Conservation (phyloP, 306 rosid species). For the Abrus precatorius region DNA sequence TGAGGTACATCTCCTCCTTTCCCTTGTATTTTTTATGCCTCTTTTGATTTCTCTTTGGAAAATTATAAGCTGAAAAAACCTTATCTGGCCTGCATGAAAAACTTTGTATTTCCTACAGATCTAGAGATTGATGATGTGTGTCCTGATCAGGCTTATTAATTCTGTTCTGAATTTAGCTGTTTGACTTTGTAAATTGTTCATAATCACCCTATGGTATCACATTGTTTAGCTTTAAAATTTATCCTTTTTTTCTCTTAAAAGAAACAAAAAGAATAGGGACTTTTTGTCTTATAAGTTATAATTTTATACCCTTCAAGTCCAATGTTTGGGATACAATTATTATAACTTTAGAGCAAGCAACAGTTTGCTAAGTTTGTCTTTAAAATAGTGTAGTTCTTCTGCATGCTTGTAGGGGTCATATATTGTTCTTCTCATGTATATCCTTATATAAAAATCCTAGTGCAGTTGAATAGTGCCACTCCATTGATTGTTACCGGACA, state of each 20-base stretch:
- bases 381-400: too few relatives aligned
- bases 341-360: too few relatives aligned
- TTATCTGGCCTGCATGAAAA: not conserved
- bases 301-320: too few relatives aligned
- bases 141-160: not conserved
- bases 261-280: not conserved
- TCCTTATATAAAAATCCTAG: too few relatives aligned
- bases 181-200: not conserved
- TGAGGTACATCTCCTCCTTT: slow-evolving; percentile 41
- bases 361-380: too few relatives aligned
- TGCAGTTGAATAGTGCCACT: slow-evolving; percentile 39
- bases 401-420: too few relatives aligned
- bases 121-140: not conserved
- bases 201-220: not conserved
- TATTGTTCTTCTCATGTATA: too few relatives aligned
- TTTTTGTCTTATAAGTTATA: too few relatives aligned
- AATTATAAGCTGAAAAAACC: not conserved
- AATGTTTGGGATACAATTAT: too few relatives aligned
- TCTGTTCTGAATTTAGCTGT: not conserved
- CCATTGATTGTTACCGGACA: slow-evolving; percentile 64
- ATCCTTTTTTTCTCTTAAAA: not conserved
- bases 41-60: not conserved
- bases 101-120: not conserved
- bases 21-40: not conserved
- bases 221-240: not conserved